phyloP scores from a whole-genome alignment of 805 yeast genomes.

The Candida boleticola region DNA sequence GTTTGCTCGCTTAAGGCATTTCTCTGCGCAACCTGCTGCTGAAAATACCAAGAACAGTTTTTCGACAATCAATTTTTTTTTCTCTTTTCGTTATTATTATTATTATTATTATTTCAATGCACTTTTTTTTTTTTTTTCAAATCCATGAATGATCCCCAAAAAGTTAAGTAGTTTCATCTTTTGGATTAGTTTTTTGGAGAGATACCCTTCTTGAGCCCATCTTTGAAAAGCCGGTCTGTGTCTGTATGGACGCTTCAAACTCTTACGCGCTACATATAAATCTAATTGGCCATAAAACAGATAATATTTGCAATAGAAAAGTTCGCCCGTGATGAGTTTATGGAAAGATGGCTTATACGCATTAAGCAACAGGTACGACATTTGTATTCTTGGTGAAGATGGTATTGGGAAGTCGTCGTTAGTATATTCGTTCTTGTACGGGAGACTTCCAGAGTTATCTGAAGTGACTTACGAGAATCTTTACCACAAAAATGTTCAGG shows the following conservation, averaged over 20 bases:
- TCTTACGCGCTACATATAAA: too few relatives aligned
- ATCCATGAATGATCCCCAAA: neutral
- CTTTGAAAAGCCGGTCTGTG: too few relatives aligned
- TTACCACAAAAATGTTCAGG: slow-evolving; percentile 17
- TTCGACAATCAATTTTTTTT: too few relatives aligned
- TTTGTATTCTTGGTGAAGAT: slow-evolving; percentile 27
- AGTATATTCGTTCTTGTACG: slow-evolving; percentile 22
- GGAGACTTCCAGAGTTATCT: slow-evolving; percentile 15
- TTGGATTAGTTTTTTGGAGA: too few relatives aligned
- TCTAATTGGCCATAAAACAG: too few relatives aligned
- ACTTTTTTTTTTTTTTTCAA: neutral
- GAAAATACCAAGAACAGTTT: too few relatives aligned
- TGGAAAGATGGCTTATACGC: slow-evolving; percentile 13
- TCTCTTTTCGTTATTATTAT: neutral
- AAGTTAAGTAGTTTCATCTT: too few relatives aligned
- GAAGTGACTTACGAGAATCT: slow-evolving; percentile 25
- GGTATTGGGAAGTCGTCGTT: slow-evolving; percentile 26
- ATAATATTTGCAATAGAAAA: too few relatives aligned
- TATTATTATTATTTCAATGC: neutral
- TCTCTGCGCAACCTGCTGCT: neutral
- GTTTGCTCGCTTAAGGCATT: neutral
- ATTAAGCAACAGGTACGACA: slow-evolving; percentile 19
- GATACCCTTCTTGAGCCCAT: too few relatives aligned
- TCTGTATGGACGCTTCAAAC: too few relatives aligned
- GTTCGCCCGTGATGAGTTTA: neutral